Evolutionary conservation across 805 yeast species (phyloP), one percentile per base, ranked within the genome.

Genomic region (Ogataea sp.): DNA sequence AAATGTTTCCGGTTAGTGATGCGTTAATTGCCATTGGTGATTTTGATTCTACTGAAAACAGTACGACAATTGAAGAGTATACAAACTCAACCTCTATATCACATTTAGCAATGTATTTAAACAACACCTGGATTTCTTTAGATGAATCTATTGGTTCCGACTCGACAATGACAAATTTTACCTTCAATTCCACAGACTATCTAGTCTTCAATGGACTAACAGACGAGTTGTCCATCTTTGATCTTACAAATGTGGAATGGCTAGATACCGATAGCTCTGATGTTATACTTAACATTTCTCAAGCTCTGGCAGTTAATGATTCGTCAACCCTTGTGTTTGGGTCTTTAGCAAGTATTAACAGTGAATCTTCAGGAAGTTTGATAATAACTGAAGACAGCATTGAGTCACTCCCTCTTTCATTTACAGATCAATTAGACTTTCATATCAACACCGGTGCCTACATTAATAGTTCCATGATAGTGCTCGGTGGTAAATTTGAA

Each of bases 401-500:
- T 7, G 6, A 32, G 4, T 14, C 20, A 6, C 58, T 51, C 36
- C 51, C 56, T 30, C 41, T 64, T 30, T 39, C 49, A 6, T 43
- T 64, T n/a, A 11, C 26, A n/a, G 29, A 33, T 33, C 4, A 23
- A 11, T n/a, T 16, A 7, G 41, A 32, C 6, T 44, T 51, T n/a
- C 47, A 44, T 3, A 48, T 53, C 37, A 36, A 51, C 20, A 42
- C 65, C 3, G 70, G 76, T 1, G 55, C 56, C 37, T 70, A 65
- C 40, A 53, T 73, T 25, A 80, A 83, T 52, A 62, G 62, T 11
- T 54, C 78, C 0, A 43, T 70, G 10, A 61, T 78, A 31, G 71
- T 73, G 0, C 58, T 83, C 36, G 88, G 84, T 8, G 93, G 90
- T 17, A 56, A 61, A 3, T 78, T 80, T 50, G 53, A 50, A 8